Evolutionary conservation across 2,329 filamentous ascomycete genomes (phyloP).

Genomic region (Cucurbitaria berberidis): DNA sequence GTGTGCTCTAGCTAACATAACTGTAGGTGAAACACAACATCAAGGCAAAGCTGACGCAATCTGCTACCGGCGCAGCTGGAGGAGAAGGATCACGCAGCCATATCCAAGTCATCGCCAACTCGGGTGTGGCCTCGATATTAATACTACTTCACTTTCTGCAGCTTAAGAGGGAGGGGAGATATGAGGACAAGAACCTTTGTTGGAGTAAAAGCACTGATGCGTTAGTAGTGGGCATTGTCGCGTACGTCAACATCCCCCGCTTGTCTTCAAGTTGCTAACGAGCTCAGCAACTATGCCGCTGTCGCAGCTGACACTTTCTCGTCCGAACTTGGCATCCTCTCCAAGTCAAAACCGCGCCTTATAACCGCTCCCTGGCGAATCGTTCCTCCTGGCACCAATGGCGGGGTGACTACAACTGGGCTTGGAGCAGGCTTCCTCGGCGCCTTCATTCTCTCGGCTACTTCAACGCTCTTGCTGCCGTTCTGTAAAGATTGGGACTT

Average conservation of each 20-base stretch:
- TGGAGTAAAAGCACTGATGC: slow-evolving; percentile 49
- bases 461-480: slow-evolving; percentile 71
- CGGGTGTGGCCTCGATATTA: slow-evolving; percentile 73
- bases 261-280: slow-evolving; percentile 41
- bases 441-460: slow-evolving; percentile 71
- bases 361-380: slow-evolving; percentile 82
- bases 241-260: slow-evolving; percentile 35
- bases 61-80: slow-evolving; percentile 72
- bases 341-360: slow-evolving; percentile 75
- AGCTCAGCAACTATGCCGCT: slow-evolving; percentile 80
- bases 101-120: slow-evolving; percentile 91
- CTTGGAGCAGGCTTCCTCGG: slow-evolving; percentile 76
- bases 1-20: slow-evolving; percentile 2
- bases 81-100: slow-evolving; percentile 85
- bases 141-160: slow-evolving; percentile 59
- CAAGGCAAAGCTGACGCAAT: slow-evolving; percentile 82
- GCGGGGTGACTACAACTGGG: slow-evolving; percentile 81
- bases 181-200: slow-evolving; percentile 43
- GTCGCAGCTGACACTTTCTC: slow-evolving; percentile 94
- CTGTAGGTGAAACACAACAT: slow-evolving; percentile 80
- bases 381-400: slow-evolving; percentile 92
- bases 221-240: slow-evolving; percentile 57
- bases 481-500: slow-evolving; percentile 61
- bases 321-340: slow-evolving; percentile 92
- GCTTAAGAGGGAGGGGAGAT: slow-evolving; percentile 47